Conservation (phyloP, 1,139 yeast genomes). For the Hansenula lynferdii region DNA sequence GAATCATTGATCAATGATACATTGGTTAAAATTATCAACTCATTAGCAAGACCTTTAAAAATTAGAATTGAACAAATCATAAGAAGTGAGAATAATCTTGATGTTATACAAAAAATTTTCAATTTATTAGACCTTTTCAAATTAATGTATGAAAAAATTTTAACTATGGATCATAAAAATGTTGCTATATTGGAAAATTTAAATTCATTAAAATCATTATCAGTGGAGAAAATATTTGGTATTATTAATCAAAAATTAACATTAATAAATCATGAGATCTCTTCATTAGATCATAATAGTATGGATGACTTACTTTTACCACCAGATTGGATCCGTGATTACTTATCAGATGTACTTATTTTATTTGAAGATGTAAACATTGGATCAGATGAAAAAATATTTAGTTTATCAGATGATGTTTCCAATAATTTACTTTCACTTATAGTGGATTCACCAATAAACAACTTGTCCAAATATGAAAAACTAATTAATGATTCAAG, state of each 20-base stretch:
- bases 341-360: constrained; percentile 44
- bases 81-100: constrained; percentile 56
- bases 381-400: constrained; percentile 28
- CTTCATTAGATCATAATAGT: constrained; percentile 6
- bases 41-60: constrained; percentile 46
- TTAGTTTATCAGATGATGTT: constrained; percentile 33
- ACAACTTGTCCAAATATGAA: constrained; percentile 33
- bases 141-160: constrained; percentile 57
- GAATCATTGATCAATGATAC: constrained; percentile 25
- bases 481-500: constrained; percentile 18
- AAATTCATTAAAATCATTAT: constrained; percentile 18
- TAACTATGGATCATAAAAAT: constrained; percentile 7
- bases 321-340: constrained; percentile 70
- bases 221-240: constrained; percentile 38
- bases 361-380: constrained; percentile 35
- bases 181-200: constrained; percentile 16
- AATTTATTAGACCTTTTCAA: constrained; percentile 63
- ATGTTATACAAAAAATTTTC: constrained; percentile 51
- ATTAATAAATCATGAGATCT: constrained; percentile 32
- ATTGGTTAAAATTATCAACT: constrained; percentile 41
- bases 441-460: constrained; percentile 46
- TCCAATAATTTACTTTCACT: constrained; percentile 31
- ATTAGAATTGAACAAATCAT: constrained; percentile 63
- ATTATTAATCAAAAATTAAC: constrained; percentile 38
- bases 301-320: constrained; percentile 52